Evolutionary conservation across 257 asterid genomes (phyloP).

Genomic region (Gardenia jasminoides): DNA sequence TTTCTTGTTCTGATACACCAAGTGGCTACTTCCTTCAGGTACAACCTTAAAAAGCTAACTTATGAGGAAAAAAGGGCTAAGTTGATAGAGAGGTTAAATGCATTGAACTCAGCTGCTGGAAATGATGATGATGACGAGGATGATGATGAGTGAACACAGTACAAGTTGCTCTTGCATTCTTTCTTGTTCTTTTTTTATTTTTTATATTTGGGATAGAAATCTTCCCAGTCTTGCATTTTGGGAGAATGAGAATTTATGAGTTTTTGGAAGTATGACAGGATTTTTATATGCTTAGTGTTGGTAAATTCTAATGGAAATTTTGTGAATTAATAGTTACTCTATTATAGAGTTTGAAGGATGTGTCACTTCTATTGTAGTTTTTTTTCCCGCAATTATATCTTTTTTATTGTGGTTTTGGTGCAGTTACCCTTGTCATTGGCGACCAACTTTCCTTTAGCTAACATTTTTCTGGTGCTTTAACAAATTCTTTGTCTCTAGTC

Average conservation of each 20-base stretch:
- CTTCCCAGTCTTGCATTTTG: not conserved
- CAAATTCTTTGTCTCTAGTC: too few species aligned
- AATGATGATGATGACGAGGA: conserved; percentile 45
- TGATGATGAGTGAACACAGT: conserved; percentile 33
- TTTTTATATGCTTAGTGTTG: not conserved
- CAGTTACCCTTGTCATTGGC: not conserved
- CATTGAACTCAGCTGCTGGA: conserved; percentile 61
- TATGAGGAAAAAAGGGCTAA: conserved; percentile 63
- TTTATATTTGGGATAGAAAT: not conserved
- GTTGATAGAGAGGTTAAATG: conserved; percentile 71
- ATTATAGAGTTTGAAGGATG: not conserved
- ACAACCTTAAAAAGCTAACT: conserved; percentile 69
- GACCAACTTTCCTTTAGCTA: not conserved
- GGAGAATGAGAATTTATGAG: not conserved
- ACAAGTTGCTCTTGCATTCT: not conserved
- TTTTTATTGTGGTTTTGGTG: not conserved
- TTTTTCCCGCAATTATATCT: not conserved
- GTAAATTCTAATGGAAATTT: not conserved
- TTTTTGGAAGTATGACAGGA: not conserved
- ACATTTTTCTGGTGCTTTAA: too few species aligned
- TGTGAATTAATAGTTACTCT: not conserved
- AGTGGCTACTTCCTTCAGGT: conserved; percentile 30
- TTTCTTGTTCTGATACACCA: not conserved
- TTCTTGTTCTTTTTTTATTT: not conserved
- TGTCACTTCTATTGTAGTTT: not conserved